Evolutionary conservation across 2,329 filamentous ascomycete genomes (phyloP), one percentile per base, ranked within the genome.

Genomic region (Coniochaeta prunicola): DNA sequence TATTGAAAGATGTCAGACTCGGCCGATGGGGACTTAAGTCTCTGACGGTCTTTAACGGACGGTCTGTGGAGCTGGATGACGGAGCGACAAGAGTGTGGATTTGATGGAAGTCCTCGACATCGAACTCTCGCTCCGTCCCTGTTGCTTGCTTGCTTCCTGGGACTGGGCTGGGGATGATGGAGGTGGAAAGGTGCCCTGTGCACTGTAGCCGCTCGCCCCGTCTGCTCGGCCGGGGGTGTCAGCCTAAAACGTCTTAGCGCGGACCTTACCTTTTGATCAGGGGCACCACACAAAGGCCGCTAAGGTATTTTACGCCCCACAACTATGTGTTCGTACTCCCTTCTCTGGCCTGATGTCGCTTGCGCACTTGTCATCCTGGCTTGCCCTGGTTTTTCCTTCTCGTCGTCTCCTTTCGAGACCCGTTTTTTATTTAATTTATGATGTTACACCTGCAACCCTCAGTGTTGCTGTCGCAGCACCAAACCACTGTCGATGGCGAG

Each of bases 201-300:
- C 45, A 26, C 45, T 50, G 45, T 50, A 50, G 45, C 45, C 45
- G 45, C 45, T 50, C 45, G 45, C 45, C 45, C 45, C 45, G 45
- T 50, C 21, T 30, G 3, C 12, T 50, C 45, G 45, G 45, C 45
- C 45, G 45, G 45, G 45, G 45, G 10, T 50, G 24, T 30, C 45
- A 28, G 45, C 45, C 24, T 50, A 50, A 50, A 50, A 26, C 24
- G 45, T 50, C 45, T 50, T 50, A 50, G 45, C 45, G 45, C 45
- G 9, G 45, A 30, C 13, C 30, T 50, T 50, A 17, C 45, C 45
- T 50, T 50, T 17, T 28, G 45, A 12, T 50, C 45, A 50, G 24
- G 45, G 45, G 45, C 45, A 50, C 21, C 45, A 50, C 45, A 30
- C 45, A 26, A 50, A 50, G 45, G 45, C 21, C 12, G 13, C 45